These are phyloP conservation scores for Talaromyces sp. DNA, from an alignment of 2,329 filamentous ascomycete species.

Conservation along the genomic window DNA sequence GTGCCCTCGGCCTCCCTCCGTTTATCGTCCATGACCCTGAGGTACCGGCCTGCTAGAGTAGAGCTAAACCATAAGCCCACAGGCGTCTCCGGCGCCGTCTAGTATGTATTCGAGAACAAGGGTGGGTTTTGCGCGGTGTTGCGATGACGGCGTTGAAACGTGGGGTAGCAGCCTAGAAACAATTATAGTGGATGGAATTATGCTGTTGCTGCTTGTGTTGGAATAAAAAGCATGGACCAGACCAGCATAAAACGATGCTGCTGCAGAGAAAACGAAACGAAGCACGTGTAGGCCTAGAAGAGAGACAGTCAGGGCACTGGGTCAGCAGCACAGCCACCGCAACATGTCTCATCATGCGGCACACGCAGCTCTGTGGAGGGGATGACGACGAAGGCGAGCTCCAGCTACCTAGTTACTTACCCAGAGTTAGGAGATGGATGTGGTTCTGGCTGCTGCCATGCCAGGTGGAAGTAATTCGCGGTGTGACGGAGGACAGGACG, in stretches of 20 bases:
- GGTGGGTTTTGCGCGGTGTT: neutral
- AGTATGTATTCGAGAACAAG: neutral
- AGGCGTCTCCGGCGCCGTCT: neutral
- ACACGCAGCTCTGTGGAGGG: neutral
- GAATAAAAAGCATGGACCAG: neutral
- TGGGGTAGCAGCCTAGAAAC: neutral
- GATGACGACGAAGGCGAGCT: neutral
- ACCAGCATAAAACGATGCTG: neutral
- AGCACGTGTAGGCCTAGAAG: neutral
- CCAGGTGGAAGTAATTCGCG: neutral
- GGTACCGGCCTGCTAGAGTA: slow-evolving; percentile 19
- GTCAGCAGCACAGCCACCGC: neutral
- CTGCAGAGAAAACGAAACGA: neutral
- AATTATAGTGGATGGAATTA: neutral
- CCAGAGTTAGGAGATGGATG: neutral
- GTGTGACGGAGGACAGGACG: neutral
- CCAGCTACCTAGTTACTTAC: neutral
- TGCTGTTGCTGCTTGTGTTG: neutral
- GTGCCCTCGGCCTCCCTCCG: slow-evolving; percentile 27
- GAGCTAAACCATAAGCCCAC: slow-evolving; percentile 25
- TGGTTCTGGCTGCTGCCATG: neutral
- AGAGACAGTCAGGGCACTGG: neutral
- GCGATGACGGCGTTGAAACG: neutral
- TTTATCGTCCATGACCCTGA: slow-evolving; percentile 32
- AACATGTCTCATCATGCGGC: neutral